Percentiles rank a stretch among this genome's conserved stretches.
Conservation (phyloP, 345 rosid species). For the Lenwebbia sp. region DNA sequence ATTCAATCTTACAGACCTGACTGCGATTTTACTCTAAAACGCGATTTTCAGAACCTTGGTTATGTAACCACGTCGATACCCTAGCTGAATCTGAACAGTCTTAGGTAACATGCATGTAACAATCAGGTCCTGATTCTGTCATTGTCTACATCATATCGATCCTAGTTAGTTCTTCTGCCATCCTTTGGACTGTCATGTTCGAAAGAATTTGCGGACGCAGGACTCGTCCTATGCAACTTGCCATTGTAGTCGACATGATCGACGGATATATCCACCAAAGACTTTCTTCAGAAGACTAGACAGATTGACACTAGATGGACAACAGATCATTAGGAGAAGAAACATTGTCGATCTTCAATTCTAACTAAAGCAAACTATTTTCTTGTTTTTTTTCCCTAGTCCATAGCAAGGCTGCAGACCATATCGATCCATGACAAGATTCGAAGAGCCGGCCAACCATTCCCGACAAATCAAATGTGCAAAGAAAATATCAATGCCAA, state of each 20-base stretch:
- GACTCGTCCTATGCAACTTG: too few relatives aligned
- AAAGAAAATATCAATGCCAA: not conserved
- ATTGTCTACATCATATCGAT: too few relatives aligned
- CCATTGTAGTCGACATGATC: too few relatives aligned
- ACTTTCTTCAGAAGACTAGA: not conserved
- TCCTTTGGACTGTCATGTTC: too few relatives aligned
- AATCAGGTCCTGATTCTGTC: too few relatives aligned
- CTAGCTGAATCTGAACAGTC: not conserved
- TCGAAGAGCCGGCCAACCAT: not conserved
- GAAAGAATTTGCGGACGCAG: too few relatives aligned
- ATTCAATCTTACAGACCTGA: not conserved
- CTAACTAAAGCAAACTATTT: too few relatives aligned
- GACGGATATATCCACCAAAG: not conserved
- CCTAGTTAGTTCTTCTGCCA: too few relatives aligned
- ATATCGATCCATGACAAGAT: not conserved
- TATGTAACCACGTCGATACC: not conserved
- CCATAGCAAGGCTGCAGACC: not conserved
- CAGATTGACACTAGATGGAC: not conserved
- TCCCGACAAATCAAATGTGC: not conserved
- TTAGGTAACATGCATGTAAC: fast-evolving
- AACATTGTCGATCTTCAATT: not conserved
- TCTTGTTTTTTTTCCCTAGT: too few relatives aligned
- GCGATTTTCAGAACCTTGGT: not conserved
- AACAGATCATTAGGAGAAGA: not conserved
- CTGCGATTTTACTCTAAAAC: not conserved